phyloP scores from a whole-genome alignment of 345 rosid species.

The Nasturtium officinale region DNA sequence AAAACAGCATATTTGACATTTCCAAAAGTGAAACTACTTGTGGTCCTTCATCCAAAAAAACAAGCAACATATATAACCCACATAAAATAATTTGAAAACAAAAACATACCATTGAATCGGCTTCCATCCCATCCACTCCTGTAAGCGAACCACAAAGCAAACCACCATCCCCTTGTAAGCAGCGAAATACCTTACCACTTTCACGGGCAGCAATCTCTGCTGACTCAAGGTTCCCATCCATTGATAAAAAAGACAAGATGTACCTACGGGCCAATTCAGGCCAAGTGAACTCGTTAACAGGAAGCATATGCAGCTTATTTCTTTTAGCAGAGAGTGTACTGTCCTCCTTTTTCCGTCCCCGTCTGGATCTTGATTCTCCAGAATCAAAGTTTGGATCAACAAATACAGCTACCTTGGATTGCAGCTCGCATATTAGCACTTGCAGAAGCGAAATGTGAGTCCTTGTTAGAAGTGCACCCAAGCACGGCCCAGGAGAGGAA shows the following conservation, averaged over 20 bases:
- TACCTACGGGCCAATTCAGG: slow-evolving; percentile 94
- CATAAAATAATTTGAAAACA: slow-evolving; percentile 14
- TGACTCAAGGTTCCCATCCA: slow-evolving; percentile 91
- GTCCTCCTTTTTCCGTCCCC: slow-evolving; percentile 91
- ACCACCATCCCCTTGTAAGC: slow-evolving; percentile 99
- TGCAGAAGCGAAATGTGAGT: slow-evolving; percentile 68
- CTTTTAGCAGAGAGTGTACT: slow-evolving; percentile 57
- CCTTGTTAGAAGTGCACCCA: slow-evolving; percentile 59
- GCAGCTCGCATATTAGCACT: slow-evolving; percentile 82
- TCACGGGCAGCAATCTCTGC: slow-evolving; percentile 79
- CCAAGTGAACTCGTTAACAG: slow-evolving; percentile 91
- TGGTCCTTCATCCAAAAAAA: slow-evolving; percentile 18
- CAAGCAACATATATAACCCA: slow-evolving; percentile 11
- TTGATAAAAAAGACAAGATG: slow-evolving; percentile 69
- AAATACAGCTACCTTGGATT: slow-evolving; percentile 83
- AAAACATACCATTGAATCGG: slow-evolving; percentile 88
- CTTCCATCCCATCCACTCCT: slow-evolving; percentile 97
- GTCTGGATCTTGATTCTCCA: slow-evolving; percentile 75
- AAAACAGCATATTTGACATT: not conserved
- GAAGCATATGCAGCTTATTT: slow-evolving; percentile 73
- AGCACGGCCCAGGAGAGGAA: slow-evolving; percentile 47
- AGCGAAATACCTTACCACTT: slow-evolving; percentile 81
- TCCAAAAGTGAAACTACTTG: slow-evolving; percentile 5
- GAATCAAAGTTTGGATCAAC: slow-evolving; percentile 89
- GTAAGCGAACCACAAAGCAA: slow-evolving; percentile 89